Evolutionary conservation across 2,329 filamentous ascomycete species (phyloP).

Genomic region (Trichoderma guizhouense): DNA sequence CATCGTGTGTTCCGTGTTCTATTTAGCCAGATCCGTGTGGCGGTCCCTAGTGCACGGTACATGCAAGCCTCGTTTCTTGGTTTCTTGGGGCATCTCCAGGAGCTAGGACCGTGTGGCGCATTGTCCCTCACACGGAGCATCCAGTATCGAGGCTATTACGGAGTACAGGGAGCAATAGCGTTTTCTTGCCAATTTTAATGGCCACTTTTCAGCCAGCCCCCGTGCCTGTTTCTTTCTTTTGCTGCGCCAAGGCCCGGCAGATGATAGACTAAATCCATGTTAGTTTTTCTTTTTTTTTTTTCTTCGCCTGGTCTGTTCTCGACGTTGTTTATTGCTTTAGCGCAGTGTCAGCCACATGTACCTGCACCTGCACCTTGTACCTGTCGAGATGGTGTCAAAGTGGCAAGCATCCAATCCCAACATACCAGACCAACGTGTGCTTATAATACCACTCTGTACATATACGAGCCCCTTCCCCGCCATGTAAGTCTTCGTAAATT

Average conservation of each 20-base stretch:
- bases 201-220: background rate
- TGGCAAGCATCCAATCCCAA: background rate
- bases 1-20: background rate
- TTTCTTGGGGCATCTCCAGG: background rate
- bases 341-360: background rate
- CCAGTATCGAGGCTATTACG: background rate
- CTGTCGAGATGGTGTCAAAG: background rate
- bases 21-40: conserved; percentile 14
- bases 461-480: background rate
- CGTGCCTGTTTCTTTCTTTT: background rate
- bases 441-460: background rate
- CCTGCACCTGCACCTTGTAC: background rate
- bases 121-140: conserved; percentile 9
- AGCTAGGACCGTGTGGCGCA: conserved; percentile 16
- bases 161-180: background rate
- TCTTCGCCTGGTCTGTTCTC: background rate
- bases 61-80: background rate
- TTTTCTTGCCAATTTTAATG: background rate
- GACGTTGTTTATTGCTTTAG: background rate
- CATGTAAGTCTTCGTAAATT: background rate
- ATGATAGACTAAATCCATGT: background rate
- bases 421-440: background rate
- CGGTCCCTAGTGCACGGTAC: conserved; percentile 8
- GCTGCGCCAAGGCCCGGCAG: conserved; percentile 1
- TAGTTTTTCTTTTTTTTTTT: background rate